Conservation (phyloP, 2,329 filamentous ascomycete species). For the Apiospora koreana region DNA sequence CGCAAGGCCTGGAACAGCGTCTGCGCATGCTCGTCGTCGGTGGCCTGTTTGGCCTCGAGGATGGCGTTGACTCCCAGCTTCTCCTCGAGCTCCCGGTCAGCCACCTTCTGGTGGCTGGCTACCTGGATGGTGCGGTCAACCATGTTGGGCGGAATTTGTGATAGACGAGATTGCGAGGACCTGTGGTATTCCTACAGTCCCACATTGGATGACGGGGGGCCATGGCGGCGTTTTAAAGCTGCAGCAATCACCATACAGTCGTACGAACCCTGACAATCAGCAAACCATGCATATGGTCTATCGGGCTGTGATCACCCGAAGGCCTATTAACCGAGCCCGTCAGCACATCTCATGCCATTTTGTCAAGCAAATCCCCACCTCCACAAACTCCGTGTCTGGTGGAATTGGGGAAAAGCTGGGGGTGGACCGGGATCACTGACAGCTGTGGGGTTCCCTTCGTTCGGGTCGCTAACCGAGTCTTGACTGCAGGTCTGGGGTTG, state of each 20-base stretch:
- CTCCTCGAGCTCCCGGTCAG: slow-evolving; percentile 30
- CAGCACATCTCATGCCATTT: not conserved
- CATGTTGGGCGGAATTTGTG: slow-evolving; percentile 18
- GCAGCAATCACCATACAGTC: not conserved
- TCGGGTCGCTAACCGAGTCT: not conserved
- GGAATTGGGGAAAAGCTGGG: not conserved
- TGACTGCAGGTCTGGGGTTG: not conserved
- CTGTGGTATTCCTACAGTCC: too few relatives aligned
- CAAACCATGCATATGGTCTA: not conserved
- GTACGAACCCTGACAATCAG: not conserved
- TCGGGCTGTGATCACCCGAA: not conserved
- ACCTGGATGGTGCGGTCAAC: slow-evolving; percentile 18
- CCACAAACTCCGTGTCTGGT: not conserved
- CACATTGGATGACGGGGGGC: not conserved
- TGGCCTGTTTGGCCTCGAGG: slow-evolving; percentile 30
- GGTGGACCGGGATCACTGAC: not conserved
- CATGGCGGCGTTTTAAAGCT: not conserved
- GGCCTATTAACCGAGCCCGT: not conserved
- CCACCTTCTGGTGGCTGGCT: slow-evolving; percentile 28
- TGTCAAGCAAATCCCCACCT: not conserved
- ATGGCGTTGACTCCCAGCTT: slow-evolving; percentile 29
- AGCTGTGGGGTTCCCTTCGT: not conserved
- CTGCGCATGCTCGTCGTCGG: slow-evolving; percentile 33
- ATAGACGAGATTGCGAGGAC: too few relatives aligned
- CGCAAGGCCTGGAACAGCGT: slow-evolving; percentile 28